These are phyloP conservation scores for Auriscalpium microsporum DNA, from an alignment of 768 basidiomycete species.

Conservation along the genomic window DNA sequence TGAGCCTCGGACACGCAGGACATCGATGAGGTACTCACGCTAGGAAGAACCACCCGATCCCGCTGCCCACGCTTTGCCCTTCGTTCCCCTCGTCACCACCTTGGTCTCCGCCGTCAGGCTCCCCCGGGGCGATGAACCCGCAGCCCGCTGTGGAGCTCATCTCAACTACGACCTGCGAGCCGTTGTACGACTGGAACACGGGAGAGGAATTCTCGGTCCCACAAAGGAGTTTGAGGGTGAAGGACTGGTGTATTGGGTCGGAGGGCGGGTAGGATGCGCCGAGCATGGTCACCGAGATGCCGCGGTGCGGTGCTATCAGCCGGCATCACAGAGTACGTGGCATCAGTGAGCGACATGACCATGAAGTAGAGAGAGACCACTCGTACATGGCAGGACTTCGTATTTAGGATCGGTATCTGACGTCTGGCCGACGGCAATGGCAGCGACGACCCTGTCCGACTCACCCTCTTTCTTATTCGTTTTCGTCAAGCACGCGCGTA, in stretches of 20 bases:
- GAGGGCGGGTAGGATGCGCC: constrained; percentile 55
- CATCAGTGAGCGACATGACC: neutral
- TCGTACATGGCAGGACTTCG: constrained; percentile 23
- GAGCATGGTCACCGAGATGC: constrained; percentile 46
- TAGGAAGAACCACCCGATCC: constrained; percentile 84
- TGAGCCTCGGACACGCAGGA: neutral
- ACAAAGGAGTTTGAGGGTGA: constrained; percentile 59
- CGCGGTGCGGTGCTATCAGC: constrained; percentile 37
- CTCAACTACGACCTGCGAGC: constrained; percentile 42
- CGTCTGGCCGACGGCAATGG: constrained; percentile 63
- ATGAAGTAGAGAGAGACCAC: too few relatives aligned
- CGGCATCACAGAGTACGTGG: neutral
- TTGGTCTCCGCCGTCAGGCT: constrained; percentile 13
- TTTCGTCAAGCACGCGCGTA: constrained; percentile 66
- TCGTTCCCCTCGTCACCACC: constrained; percentile 10
- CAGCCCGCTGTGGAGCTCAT: constrained; percentile 64
- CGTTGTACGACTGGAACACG: constrained; percentile 52
- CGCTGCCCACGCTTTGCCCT: constrained; percentile 44
- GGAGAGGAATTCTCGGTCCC: constrained; percentile 31
- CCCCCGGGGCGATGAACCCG: constrained; percentile 21
- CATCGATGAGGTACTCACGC: constrained; percentile 40
- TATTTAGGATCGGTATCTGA: constrained; percentile 22
- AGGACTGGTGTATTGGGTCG: constrained; percentile 41
- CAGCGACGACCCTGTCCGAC: constrained; percentile 54
- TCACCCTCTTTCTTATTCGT: constrained; percentile 49